phyloP scores from a whole-genome alignment of 2,329 filamentous ascomycete genomes.

The Trichoderma simmonsii region DNA sequence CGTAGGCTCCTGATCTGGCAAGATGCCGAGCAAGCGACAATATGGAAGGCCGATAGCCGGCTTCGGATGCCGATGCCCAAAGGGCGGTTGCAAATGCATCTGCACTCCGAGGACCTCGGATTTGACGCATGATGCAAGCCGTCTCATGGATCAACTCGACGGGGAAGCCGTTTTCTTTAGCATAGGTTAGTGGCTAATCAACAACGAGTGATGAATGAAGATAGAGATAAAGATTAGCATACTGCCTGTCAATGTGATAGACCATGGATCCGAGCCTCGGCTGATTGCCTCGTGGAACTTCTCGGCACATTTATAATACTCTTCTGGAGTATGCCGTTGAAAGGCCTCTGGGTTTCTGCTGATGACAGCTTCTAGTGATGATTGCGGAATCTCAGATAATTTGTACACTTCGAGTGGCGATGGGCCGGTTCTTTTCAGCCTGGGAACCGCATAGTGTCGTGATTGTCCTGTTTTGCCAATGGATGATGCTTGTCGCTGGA shows the following conservation, averaged over 20 bases:
- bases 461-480: neutral
- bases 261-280: slow-evolving; percentile 24
- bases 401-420: slow-evolving; percentile 22
- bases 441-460: slow-evolving; percentile 13
- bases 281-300: slow-evolving; percentile 25
- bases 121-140: slow-evolving; percentile 29
- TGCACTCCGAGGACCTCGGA: slow-evolving; percentile 9
- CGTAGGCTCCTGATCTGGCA: slow-evolving; percentile 23
- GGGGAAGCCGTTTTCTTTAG: slow-evolving; percentile 24
- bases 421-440: neutral
- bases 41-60: slow-evolving; percentile 32
- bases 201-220: neutral
- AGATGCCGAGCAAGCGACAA: slow-evolving; percentile 29
- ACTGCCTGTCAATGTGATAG: slow-evolving; percentile 25
- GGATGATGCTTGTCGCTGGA: neutral
- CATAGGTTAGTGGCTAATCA: neutral
- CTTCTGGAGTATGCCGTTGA: slow-evolving; percentile 21
- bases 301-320: slow-evolving; percentile 27
- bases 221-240: slow-evolving; percentile 15
- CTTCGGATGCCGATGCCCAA: slow-evolving; percentile 33
- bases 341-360: slow-evolving; percentile 20
- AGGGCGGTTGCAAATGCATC: slow-evolving; percentile 26
- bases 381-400: slow-evolving; percentile 24
- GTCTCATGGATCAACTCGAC: slow-evolving; percentile 27
- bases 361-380: slow-evolving; percentile 25